A percentile compares a stretch with the other conserved stretches of the same genome.
phyloP scores from a whole-genome alignment of 495 filamentous ascomycete genomes.

The Aspergillus haitiensis region DNA sequence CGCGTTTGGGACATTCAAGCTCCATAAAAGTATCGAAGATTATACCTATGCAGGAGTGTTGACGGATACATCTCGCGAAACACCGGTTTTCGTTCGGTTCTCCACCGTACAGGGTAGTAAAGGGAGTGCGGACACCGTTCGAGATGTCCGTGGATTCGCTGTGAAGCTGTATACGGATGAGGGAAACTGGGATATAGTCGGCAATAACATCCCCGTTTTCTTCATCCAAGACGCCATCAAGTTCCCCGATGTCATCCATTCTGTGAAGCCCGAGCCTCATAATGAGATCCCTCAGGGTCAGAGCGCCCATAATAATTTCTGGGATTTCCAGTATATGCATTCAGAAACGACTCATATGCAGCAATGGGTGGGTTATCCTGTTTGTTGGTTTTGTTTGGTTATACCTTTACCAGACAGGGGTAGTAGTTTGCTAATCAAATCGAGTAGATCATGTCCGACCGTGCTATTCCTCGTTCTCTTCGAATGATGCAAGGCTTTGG shows the following conservation, averaged over 20 bases:
- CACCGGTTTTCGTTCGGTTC: constrained; percentile 79
- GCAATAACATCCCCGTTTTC: constrained; percentile 75
- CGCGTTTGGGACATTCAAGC: constrained; percentile 80
- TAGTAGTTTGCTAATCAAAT: constrained; percentile 7
- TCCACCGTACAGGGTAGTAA: constrained; percentile 78
- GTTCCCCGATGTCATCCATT: constrained; percentile 73
- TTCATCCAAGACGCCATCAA: constrained; percentile 74
- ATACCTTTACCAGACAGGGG: background rate
- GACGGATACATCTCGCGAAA: constrained; percentile 76
- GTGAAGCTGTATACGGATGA: constrained; percentile 68
- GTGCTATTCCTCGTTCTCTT: constrained; percentile 74
- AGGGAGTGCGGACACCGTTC: constrained; percentile 76
- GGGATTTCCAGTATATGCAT: constrained; percentile 56
- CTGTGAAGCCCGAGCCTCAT: constrained; percentile 79
- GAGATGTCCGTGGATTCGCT: constrained; percentile 81
- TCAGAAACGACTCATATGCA: constrained; percentile 83
- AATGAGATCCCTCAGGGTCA: constrained; percentile 68
- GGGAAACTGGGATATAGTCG: constrained; percentile 69
- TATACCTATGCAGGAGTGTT: constrained; percentile 71
- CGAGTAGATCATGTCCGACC: constrained; percentile 67
- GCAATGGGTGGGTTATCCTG: constrained; percentile 61
- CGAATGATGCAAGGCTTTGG: constrained; percentile 94
- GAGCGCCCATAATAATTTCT: constrained; percentile 63
- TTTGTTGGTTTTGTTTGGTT: background rate
- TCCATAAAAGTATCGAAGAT: constrained; percentile 68